phyloP scores from a whole-genome alignment of 768 basidiomycete genomes.

The Lepiota venenata region DNA sequence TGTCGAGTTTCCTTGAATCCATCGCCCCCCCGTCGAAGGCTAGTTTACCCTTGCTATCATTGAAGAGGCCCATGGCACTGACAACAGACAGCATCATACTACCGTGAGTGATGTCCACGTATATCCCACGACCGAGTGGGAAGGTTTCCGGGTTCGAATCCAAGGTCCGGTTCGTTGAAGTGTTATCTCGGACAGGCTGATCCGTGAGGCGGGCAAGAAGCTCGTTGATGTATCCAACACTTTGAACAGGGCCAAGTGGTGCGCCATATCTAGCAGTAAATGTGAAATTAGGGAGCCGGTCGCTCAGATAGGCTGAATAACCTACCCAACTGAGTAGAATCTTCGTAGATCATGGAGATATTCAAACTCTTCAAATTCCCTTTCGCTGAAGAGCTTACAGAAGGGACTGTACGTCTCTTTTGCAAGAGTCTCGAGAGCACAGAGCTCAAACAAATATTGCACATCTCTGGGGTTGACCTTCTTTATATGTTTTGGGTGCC shows the following conservation, averaged over 20 bases:
- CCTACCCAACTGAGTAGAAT: constrained; percentile 74
- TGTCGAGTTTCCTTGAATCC: constrained; percentile 29
- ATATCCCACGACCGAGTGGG: constrained; percentile 60
- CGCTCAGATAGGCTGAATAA: not conserved
- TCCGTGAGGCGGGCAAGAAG: constrained; percentile 74
- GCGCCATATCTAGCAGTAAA: constrained; percentile 48
- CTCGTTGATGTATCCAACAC: constrained; percentile 86
- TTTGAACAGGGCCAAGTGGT: constrained; percentile 67
- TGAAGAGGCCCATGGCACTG: constrained; percentile 54
- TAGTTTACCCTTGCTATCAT: constrained; percentile 17
- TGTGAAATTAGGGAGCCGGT: too few relatives aligned
- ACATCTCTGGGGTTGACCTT: constrained; percentile 55
- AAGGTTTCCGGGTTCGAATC: constrained; percentile 62
- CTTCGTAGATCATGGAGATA: constrained; percentile 73
- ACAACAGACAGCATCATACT: constrained; percentile 81
- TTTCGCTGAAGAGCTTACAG: constrained; percentile 63
- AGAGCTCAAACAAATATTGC: constrained; percentile 62
- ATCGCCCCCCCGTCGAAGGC: constrained; percentile 14
- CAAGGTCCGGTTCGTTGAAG: constrained; percentile 74
- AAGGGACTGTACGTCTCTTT: constrained; percentile 53
- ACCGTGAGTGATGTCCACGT: constrained; percentile 83
- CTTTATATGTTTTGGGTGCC: constrained; percentile 19
- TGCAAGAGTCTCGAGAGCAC: constrained; percentile 74
- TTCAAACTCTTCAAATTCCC: constrained; percentile 66
- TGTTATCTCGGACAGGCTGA: constrained; percentile 57